Base-by-base conservation (phyloP, 805 yeast genomes). In the Barnettozyma pratensis region DNA sequence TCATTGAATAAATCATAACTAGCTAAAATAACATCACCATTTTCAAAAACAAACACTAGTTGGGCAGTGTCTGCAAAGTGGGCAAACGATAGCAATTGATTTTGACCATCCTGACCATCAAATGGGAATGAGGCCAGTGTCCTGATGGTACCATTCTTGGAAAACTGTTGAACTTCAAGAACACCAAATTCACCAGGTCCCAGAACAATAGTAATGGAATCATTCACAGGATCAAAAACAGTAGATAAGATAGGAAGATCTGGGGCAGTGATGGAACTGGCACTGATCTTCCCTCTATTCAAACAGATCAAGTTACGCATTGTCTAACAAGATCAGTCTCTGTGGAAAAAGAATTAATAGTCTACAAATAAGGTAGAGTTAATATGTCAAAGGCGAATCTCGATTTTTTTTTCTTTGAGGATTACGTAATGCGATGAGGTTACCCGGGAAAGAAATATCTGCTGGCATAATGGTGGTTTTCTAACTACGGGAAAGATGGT, bases 11-110 rank as follows among this genome's bases (percentile, higher is more conserved):
- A 59, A 55, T 82, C 87, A 61, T 85, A 83, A 26, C 80, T 76
- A 4, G 87, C 86, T 9, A 79, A 71, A 38, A 77, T 62, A 9
- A 92, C 79, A 60, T 90, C 96, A 55, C 98, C 98, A 52, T 79
- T 78, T 44, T 70, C 68, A 51, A 88, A 76, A 1, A 89, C 80
- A 44, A 88, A 76, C 1, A 87, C 75, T 39, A 86, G 66, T 56
- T 83, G 85, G 29, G 73, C 73, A n/a, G 73, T 63, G 53, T 89
- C 96, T 7, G 81, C 78, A 62, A 87, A 85, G 64, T 86, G 94
- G 3, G 64, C 72, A 61, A 86, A 83, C 4, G 80, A 74, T 27
- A 83, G 52, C 9, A 87, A 51, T 45, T 74, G 30, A 14, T 53
- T 79, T 34, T 65, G 63, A 9, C 72, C 46, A 11, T 38, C 49